phyloP scores from a whole-genome alignment of 805 yeast species.

The Yamadazyma endophytica region DNA sequence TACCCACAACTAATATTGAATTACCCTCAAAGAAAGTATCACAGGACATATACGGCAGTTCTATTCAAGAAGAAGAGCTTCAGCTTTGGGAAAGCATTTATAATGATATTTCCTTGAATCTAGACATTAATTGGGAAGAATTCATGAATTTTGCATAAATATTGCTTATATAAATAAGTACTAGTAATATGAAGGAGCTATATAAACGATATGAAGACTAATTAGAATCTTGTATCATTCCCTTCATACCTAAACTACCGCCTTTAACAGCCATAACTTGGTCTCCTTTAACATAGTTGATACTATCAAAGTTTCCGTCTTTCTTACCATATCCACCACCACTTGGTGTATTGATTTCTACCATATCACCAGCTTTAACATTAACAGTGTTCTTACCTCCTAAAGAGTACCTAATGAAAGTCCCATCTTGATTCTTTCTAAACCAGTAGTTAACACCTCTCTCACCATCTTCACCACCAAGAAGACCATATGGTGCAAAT shows the following conservation, averaged over 20 bases:
- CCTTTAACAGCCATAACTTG: conserved; percentile 14
- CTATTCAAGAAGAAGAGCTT: no score
- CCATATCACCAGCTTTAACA: conserved; percentile 56
- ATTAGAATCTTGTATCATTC: conserved; percentile 37
- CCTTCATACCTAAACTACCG: conserved; percentile 23
- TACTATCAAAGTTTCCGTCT: conserved; percentile 20
- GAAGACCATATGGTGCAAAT: conserved; percentile 14
- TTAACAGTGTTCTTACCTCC: conserved; percentile 17
- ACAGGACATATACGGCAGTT: no score
- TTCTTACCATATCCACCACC: conserved; percentile 62
- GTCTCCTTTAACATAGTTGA: conserved; percentile 15
- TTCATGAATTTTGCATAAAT: conserved; percentile 1
- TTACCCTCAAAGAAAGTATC: no score
- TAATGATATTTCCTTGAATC: conserved; percentile 3
- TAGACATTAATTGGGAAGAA: conserved; percentile 5
- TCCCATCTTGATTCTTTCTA: conserved; percentile 21
- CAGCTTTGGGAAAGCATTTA: conserved; percentile 5
- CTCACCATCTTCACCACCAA: conserved; percentile 17
- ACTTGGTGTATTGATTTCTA: conserved; percentile 70
- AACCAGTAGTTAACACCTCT: conserved; percentile 36
- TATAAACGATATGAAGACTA: conserved; percentile 18
- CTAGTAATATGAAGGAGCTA: neutral
- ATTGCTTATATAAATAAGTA: neutral
- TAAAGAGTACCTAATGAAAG: neutral
- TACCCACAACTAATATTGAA: no score